Evolutionary conservation across 345 rosid genomes (phyloP), one percentile per base, ranked within the genome.

Genomic region (Lepidium sativum): DNA sequence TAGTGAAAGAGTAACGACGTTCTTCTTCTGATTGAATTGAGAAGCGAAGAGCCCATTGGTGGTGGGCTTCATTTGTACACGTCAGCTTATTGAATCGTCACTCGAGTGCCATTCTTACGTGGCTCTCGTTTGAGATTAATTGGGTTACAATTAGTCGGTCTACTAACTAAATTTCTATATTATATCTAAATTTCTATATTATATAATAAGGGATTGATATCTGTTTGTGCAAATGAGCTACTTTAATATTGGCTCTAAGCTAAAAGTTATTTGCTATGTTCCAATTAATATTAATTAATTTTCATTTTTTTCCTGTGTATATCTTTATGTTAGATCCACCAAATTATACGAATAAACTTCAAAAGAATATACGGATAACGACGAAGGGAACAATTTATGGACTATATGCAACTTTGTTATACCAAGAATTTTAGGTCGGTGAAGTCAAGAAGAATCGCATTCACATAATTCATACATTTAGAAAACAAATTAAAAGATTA

Each of bases 41-140:
- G 61, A 65, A 50, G 67, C 67, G 34, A 59, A 9, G 67, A 72
- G 49, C 66, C 71, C 62, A 66, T 58, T 43, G 59, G 67, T 57
- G 27, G 50, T 72, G 67, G 67, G 54, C 61, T 72, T 72, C 76
- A 72, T 57, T 62, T 9, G 49, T 54, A 54, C 75, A 70, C 75
- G 69, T 70, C 75, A 70, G 42, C 75, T 44, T 12, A 31, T 60
- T 67, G 21, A 17, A 54, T 54, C 8, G 18, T 31, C 41, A 5
- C 13, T 33, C 1, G 10, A 18, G 38, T 56, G 61, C 4, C 45
- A 20, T 21, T 55, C 12, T 55, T 6, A 0, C 21, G 67, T 61
- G 55, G 42, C 55, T 62, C 43, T 33, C 37, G 10, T 15, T 15
- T n/a, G n/a, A n/a, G n/a, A n/a, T n/a, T n/a, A n/a, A n/a, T n/a